Base-by-base conservation (phyloP, 257 asterid genomes). In the Solanum phureja region DNA sequence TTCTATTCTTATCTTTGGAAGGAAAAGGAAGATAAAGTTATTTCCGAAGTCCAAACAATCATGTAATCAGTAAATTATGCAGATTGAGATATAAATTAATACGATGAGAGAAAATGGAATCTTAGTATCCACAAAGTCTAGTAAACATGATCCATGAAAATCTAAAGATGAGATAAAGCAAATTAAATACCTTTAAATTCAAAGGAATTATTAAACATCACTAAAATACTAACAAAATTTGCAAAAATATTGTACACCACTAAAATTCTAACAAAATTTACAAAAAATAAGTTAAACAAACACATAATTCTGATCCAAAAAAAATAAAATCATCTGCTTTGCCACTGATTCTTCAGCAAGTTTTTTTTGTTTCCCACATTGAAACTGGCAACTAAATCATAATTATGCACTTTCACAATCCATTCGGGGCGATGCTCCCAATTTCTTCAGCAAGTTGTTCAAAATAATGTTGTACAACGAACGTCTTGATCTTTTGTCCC, bases 371-470 rank as follows among this genome's bases (percentile, higher is more conserved):
- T 52, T 52, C n/a, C 23, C 23, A 0, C 64, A 19, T 56, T 56
- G 4, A 56, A 18, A 1, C 2, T 0, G 2, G 2, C n/a, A 18
- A 56, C 0, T 56, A 56, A 18, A 6, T 56, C 0, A 7, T 0
- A 58, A 1, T 7, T 19, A 58, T 58, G 5, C 24, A 58, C 11
- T 56, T 56, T 1, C 24, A 58, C 11, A 8, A 58, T 19, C 4
- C 11, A 19, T 58, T 58, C 1, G 2, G 1, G 66, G 4, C 0
- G 11, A 19, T 2, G 2, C 11, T 58, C 66, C n/a, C n/a, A 21
- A 58, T 14, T 49, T 49, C 35, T n/a, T 77, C 13, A 76, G 23
- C 60, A 24, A 7, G 23, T 38, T 42, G 34, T 46, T 81, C 44
- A 82, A 1, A 23, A 27, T 31, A 82, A 3, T 31, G 71, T 10